Evolutionary conservation across 192 early-diverging fungal genomes (phyloP), one percentile per base, ranked within the genome.

Genomic region (Podila verticillata): DNA sequence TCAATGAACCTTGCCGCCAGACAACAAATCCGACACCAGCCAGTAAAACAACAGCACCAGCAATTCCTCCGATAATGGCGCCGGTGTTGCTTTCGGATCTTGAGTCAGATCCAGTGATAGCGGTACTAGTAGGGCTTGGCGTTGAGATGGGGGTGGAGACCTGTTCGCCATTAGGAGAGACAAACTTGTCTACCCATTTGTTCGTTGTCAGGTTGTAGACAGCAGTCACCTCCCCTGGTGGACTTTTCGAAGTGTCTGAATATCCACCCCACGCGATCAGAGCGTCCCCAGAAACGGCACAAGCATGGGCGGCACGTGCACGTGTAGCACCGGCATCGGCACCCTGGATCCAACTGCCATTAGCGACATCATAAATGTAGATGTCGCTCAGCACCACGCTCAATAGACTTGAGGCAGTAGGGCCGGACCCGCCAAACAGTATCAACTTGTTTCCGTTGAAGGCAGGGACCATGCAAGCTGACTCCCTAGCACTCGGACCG

Each of bases 231-330:
- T 1, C 7, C 24, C 0, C 2, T 8, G 29, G n/a, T 0, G n/a
- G 4, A n/a, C 24, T 7, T 0, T 28, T 29, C 7, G 7, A 2
- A 2, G 8, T 8, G 34, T 61, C 39, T 3, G 39, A 2, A 57
- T 19, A 49, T n/a, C 68, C 68, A 30, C 68, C 68, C 68, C 68
- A 70, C 10, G n/a, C 24, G 59, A 70, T 20, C 29, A 70, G 32
- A 30, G 12, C n/a, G n/a, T 70, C 68, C 7, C 31, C 20, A 5
- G 59, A 13, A 8, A 70, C 59, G 5, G 59, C 68, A n/a, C 68
- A 70, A 47, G 68, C 32, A 2, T 35, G 7, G 3, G 30, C 22
- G n/a, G 20, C 20, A 22, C 68, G 57, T 10, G 44, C 68, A 51
- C n/a, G n/a, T 0, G 5, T 10, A 1, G 54, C 5, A 13, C 13